A percentile compares a stretch with the other conserved stretches of the same genome.
These are phyloP conservation scores for Lichtheimia ornata DNA, from an alignment of 371 early-diverging fungal genomes.

Conservation along the genomic window DNA sequence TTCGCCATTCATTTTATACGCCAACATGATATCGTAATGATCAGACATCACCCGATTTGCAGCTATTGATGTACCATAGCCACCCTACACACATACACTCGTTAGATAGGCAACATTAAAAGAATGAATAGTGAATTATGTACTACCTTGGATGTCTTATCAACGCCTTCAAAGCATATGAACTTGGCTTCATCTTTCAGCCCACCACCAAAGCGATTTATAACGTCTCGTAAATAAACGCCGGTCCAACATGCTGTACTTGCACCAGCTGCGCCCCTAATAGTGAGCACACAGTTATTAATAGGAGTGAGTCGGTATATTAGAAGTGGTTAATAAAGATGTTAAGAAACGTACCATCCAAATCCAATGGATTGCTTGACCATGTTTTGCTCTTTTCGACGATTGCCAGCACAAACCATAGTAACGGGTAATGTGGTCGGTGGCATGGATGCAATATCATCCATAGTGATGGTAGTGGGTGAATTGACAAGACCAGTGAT, in stretches of 20 bases:
- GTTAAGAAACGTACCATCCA: conserved; percentile 53
- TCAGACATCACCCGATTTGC: conserved; percentile 69
- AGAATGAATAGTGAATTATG: conserved; percentile 7
- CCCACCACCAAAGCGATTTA: conserved; percentile 53
- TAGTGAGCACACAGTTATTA: not conserved
- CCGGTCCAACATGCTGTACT: conserved; percentile 84
- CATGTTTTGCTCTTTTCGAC: conserved; percentile 81
- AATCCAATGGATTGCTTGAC: conserved; percentile 74
- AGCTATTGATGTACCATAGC: conserved; percentile 81
- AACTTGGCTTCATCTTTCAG: conserved; percentile 52
- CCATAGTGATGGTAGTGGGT: conserved; percentile 51
- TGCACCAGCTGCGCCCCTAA: conserved; percentile 51
- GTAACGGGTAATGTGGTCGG: conserved; percentile 56
- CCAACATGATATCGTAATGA: conserved; percentile 76
- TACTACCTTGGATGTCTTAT: conserved; percentile 61
- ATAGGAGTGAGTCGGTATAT: not conserved
- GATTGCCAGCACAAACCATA: conserved; percentile 81
- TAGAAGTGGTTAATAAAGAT: not conserved
- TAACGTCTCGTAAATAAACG: conserved; percentile 74
- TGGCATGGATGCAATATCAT: conserved; percentile 56
- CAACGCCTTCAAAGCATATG: conserved; percentile 71
- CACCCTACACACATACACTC: conserved; percentile 28
- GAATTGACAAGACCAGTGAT: conserved; percentile 54
- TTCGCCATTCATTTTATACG: conserved; percentile 88
- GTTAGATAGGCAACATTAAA: not conserved